phyloP scores from a whole-genome alignment of 495 filamentous ascomycete species.

The Penicillium goetzii region DNA sequence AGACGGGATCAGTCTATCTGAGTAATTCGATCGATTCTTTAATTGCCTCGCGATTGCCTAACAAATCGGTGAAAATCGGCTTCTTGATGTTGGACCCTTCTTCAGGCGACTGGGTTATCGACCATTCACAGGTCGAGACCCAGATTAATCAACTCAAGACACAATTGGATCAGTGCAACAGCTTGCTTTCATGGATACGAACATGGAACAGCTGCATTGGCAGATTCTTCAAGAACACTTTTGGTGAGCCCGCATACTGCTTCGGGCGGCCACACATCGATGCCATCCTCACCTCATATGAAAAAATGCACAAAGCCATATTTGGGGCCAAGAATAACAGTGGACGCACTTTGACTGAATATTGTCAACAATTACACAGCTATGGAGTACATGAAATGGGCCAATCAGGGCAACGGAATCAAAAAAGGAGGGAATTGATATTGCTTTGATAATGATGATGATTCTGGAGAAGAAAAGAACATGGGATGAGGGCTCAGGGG shows the following conservation, averaged over 20 bases:
- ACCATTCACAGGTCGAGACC: conserved; percentile 54
- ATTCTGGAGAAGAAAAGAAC: too few species aligned
- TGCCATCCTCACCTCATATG: conserved; percentile 55
- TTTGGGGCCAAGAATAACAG: conserved; percentile 38
- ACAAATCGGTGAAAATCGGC: conserved; percentile 29
- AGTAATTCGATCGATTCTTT: conserved; percentile 20
- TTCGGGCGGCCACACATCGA: conserved; percentile 61
- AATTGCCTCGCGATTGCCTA: conserved; percentile 20
- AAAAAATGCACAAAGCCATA: conserved; percentile 54
- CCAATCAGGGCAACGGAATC: too few species aligned
- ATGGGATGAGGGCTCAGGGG: too few species aligned
- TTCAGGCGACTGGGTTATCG: conserved; percentile 43
- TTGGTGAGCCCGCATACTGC: conserved; percentile 60
- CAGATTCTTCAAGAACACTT: conserved; percentile 62
- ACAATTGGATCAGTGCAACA: conserved; percentile 51
- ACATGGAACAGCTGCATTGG: conserved; percentile 64
- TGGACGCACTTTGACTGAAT: conserved; percentile 49
- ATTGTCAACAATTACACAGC: too few species aligned
- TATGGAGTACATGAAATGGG: too few species aligned
- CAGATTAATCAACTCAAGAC: conserved; percentile 58
- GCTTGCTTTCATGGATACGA: conserved; percentile 61
- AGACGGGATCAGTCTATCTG: conserved; percentile 56
- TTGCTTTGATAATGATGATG: too few species aligned
- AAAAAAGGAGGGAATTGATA: too few species aligned
- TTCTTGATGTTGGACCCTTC: conserved; percentile 29